phyloP scores from a whole-genome alignment of 139 green algal genomes.

The Picochlorum sp. region DNA sequence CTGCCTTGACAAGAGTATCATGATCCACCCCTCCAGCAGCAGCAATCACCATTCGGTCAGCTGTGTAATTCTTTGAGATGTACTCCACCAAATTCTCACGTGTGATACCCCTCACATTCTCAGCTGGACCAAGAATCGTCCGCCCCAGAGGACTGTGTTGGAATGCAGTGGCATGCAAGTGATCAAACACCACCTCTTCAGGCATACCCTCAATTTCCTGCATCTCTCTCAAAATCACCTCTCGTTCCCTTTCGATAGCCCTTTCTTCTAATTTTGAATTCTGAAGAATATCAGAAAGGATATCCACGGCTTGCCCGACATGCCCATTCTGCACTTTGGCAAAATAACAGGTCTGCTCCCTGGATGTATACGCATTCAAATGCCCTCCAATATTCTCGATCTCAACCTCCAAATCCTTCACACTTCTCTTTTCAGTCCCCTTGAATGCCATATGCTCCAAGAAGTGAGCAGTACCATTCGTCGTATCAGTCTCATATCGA shows the following conservation, averaged over 20 bases:
- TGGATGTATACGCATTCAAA: conserved; percentile 96
- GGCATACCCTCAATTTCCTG: conserved; percentile 71
- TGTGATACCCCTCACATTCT: conserved; percentile 87
- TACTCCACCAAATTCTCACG: conserved; percentile 84
- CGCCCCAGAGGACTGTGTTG: conserved; percentile 87
- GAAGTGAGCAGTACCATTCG: conserved; percentile 96
- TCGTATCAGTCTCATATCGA: conserved; percentile 83
- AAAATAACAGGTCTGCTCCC: conserved; percentile 95
- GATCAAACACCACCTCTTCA: conserved; percentile 94
- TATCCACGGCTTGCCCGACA: conserved; percentile 80
- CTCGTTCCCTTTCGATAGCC: conserved; percentile 82
- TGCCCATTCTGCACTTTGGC: conserved; percentile 74
- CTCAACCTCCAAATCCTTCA: conserved; percentile 86
- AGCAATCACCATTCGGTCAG: conserved; percentile 74
- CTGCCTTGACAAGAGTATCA: conserved; percentile 77
- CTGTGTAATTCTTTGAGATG: conserved; percentile 95
- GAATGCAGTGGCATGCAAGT: conserved; percentile 98
- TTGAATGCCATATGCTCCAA: conserved; percentile 99
- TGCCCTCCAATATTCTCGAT: conserved; percentile 98
- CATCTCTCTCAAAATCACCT: conserved; percentile 96
- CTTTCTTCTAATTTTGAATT: conserved; percentile 80
- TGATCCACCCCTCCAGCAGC: conserved; percentile 93
- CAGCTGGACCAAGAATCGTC: conserved; percentile 91
- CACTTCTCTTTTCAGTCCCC: conserved; percentile 78
- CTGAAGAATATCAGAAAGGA: conserved; percentile 95